Base-by-base conservation (phyloP, 2,329 filamentous ascomycete genomes). In the Dothidotthia symphoricarpi region DNA sequence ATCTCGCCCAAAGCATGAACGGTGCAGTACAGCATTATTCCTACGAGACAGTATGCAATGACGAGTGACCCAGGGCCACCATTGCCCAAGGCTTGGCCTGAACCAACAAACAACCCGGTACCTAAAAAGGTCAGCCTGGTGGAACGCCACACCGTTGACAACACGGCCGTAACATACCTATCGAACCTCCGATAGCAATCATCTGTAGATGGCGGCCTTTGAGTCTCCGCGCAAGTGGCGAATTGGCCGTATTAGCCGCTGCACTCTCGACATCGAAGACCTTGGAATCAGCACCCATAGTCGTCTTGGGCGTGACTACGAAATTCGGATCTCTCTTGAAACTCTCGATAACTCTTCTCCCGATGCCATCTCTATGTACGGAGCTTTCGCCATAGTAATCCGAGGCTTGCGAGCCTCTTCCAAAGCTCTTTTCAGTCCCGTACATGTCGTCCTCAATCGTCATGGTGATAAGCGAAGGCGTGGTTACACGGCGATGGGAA, bases 1-100 rank as follows among this genome's bases (percentile, higher is more conserved):
- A 97, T 80, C 68, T 97, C 91, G 47, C 91, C 91, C 16, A 97
- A 75, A 0, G 89, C 88, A 60, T 96, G 90, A 22, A 94, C 86
- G 2, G 89, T 95, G 64, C 86, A 93, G 69, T 88, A 96, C 49
- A 96, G 69, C 88, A 96, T 95, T 57, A 80, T 69, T 26, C 89
- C 89, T 46, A 95, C 83, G 44, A 95, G 77, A 41, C 57, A 65
- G 51, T 65, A 67, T 22, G 55, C 49, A 25, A 66, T 64, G 19
- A 66, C 55, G 29, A 66, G 47, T 10, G 62, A 55, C 15, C 59
- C 65, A 17, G 66, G 64, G n/a, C 65, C 67, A 40, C 67, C 67
- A 13, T 57, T 56, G 41, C 59, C 59, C 34, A 70, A 54, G 22
- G 67, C 66, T 36, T 61, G 57, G 15, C 69, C 70, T 1, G 87